Evolutionary conservation across 441 rosid species (phyloP).

Genomic region (Aquilaria agallochum): DNA sequence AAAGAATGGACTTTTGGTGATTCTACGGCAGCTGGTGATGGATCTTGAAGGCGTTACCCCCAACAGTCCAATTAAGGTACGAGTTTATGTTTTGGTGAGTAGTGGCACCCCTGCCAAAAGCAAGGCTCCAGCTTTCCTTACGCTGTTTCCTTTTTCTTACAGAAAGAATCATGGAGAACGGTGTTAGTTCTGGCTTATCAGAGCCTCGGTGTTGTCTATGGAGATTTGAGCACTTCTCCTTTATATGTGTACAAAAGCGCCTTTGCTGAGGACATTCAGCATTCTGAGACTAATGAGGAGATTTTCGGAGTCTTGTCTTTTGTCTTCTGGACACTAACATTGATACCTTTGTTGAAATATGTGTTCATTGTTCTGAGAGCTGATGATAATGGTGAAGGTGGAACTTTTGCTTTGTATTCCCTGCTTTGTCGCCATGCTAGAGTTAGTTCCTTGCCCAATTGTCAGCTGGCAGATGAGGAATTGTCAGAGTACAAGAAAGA

Average conservation of each 20-base stretch:
- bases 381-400: conserved; percentile 74
- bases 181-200: conserved; percentile 56
- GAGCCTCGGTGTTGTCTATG: conserved; percentile 70
- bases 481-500: conserved; percentile 45
- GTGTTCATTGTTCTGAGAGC: conserved; percentile 72
- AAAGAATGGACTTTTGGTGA: conserved; percentile 24
- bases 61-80: conserved; percentile 47
- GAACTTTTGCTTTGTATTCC: conserved; percentile 69
- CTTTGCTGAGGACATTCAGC: conserved; percentile 57
- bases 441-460: conserved; percentile 54
- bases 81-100: conserved; percentile 10
- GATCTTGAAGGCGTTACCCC: conserved; percentile 50
- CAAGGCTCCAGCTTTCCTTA: not conserved
- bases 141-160: conserved; percentile 9
- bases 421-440: conserved; percentile 59
- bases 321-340: conserved; percentile 62
- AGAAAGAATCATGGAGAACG: conserved; percentile 60
- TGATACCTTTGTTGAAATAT: conserved; percentile 54
- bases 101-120: not conserved
- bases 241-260: conserved; percentile 61
- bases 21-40: conserved; percentile 30
- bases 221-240: conserved; percentile 69
- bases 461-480: conserved; percentile 66
- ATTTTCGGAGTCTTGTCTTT: conserved; percentile 63
- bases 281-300: conserved; percentile 70